Evolutionary conservation across 2,329 filamentous ascomycete species (phyloP).

Genomic region (Hymenoscyphus fructigenus): DNA sequence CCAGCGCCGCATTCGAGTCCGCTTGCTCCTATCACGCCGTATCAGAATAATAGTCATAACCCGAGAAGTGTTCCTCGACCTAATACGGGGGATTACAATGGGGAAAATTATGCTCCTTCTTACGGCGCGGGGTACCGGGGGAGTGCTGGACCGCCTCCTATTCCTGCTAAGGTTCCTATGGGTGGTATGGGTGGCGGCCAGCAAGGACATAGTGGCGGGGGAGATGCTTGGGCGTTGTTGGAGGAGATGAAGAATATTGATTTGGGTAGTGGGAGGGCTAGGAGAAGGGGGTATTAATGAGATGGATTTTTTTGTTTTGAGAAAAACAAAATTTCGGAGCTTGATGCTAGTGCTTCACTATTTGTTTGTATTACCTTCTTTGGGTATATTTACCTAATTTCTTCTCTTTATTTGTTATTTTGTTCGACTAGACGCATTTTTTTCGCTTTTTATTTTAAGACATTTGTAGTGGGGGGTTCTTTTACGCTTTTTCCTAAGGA

Average conservation of each 20-base stretch:
- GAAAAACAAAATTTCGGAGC: background rate
- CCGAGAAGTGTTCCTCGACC: conserved; percentile 29
- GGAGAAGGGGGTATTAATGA: conserved; percentile 29
- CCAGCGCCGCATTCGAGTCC: conserved; percentile 31
- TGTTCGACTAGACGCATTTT: background rate
- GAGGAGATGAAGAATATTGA: conserved; percentile 71
- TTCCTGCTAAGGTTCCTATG: conserved; percentile 70
- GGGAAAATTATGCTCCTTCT: conserved; percentile 31
- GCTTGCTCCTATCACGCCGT: conserved; percentile 31
- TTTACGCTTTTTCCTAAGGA: background rate
- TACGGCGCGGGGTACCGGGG: conserved; percentile 36
- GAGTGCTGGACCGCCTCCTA: conserved; percentile 50
- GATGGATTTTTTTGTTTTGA: background rate
- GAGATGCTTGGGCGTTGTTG: conserved; percentile 58
- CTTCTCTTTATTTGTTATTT: background rate
- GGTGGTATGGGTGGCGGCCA: conserved; percentile 43
- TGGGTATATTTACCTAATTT: background rate
- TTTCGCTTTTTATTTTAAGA: background rate
- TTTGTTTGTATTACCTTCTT: conserved; percentile 2
- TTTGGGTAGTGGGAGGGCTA: conserved; percentile 56
- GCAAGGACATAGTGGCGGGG: conserved; percentile 30
- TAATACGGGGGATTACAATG: conserved; percentile 30
- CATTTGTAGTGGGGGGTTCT: background rate
- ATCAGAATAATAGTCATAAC: conserved; percentile 32
- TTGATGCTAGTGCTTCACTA: background rate